Conservation (phyloP, 2,329 filamentous ascomycete species). For the Penicillium expansum region DNA sequence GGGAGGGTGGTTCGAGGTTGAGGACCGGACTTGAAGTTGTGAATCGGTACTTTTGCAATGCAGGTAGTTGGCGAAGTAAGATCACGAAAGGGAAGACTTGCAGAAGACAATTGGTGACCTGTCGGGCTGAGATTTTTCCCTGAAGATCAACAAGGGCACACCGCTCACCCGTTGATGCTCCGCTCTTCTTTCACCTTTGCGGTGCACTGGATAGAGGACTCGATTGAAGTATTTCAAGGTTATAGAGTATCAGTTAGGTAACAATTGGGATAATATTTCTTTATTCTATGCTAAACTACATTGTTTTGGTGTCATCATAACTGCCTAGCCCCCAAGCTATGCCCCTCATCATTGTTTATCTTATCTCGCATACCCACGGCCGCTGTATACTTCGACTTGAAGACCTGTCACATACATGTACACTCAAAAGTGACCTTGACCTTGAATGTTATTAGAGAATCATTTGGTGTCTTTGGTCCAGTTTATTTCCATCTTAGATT, state of each 20-base stretch:
- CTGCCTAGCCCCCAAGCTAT: background rate
- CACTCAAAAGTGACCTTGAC: no score
- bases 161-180: constrained; percentile 18
- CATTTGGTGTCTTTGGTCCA: background rate
- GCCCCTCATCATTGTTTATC: constrained; percentile 29
- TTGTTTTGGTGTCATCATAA: constrained; percentile 8
- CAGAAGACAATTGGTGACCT: constrained; percentile 16
- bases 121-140: constrained; percentile 23
- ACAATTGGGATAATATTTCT: background rate
- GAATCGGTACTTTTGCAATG: background rate
- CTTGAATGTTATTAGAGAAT: no score
- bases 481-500: background rate
- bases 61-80: background rate
- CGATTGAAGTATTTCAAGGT: background rate
- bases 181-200: background rate
- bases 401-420: background rate
- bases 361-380: constrained; percentile 17
- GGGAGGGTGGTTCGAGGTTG: background rate
- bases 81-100: constrained; percentile 5
- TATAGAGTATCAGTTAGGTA: background rate
- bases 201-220: background rate
- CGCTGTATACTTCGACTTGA: constrained; percentile 9
- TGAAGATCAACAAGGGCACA: constrained; percentile 14
- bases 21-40: background rate
- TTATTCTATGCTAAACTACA: background rate